Percentiles rank a stretch among this genome's conserved stretches.
Conservation (phyloP, 495 filamentous ascomycete species). For the Patellaria atrata region DNA sequence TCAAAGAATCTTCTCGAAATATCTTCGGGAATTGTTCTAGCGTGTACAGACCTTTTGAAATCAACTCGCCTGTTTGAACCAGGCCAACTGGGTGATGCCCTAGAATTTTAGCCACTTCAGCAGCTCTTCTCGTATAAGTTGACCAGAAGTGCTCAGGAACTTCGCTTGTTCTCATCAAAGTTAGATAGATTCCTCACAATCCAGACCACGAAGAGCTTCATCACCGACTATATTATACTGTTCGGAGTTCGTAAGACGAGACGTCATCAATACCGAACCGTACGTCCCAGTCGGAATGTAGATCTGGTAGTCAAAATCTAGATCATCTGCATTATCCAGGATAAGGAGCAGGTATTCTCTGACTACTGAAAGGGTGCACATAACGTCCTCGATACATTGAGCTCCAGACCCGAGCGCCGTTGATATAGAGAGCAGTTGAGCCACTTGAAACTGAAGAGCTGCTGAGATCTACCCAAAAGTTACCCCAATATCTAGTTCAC, state of each 20-base stretch:
- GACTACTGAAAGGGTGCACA: constrained; percentile 5
- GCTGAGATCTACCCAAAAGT: constrained; percentile 14
- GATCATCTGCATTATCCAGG: constrained; percentile 16
- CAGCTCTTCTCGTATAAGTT: constrained; percentile 1
- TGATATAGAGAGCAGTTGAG: constrained; percentile 8
- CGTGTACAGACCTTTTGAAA: constrained; percentile 8
- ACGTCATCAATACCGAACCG: constrained; percentile 12
- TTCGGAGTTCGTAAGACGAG: constrained; percentile 6
- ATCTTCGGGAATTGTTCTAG: constrained; percentile 10
- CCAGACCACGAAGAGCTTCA: constrained; percentile 3
- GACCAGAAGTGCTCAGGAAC: constrained; percentile 1
- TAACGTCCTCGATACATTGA: constrained; percentile 5
- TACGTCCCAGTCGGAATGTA: constrained; percentile 14
- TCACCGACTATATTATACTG: constrained; percentile 7
- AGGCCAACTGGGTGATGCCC: constrained; percentile 15
- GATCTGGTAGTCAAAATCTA: constrained; percentile 8
- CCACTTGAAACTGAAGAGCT: constrained; percentile 2
- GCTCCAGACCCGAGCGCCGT: constrained; percentile 3
- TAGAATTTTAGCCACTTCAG: constrained; percentile 5
- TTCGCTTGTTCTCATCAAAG: constrained; percentile 8
- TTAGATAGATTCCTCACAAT: neutral
- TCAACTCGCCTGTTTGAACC: constrained; percentile 18
- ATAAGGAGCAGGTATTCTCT: constrained; percentile 12
- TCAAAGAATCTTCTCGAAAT: constrained; percentile 8
- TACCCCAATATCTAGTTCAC: constrained; percentile 13